A percentile compares a stretch with the other conserved stretches of the same genome.
These are phyloP conservation scores for Deakozyma indianensis DNA, from an alignment of 805 yeast species.

Conservation along the genomic window DNA sequence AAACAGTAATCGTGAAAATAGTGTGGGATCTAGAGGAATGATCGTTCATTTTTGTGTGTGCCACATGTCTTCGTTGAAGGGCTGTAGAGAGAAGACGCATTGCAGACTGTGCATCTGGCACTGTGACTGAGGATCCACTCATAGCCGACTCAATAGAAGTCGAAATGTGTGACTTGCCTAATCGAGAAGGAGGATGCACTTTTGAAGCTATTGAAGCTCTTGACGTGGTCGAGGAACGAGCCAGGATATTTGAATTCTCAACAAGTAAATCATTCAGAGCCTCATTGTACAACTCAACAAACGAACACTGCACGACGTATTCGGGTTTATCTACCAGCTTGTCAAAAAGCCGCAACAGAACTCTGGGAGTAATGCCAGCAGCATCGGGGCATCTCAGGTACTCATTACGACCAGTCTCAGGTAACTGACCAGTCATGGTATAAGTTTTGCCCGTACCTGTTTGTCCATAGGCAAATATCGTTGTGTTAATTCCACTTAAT, in stretches of 20 bases:
- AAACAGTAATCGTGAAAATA: slow-evolving; percentile 51
- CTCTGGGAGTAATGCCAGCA: slow-evolving; percentile 37
- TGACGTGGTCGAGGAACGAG: slow-evolving; percentile 23
- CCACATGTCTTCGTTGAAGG: slow-evolving; percentile 24
- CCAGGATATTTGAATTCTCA: slow-evolving; percentile 15
- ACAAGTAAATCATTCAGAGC: slow-evolving; percentile 54
- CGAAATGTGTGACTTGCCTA: slow-evolving; percentile 31
- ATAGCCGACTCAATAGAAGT: background rate
- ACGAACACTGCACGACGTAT: slow-evolving; percentile 47
- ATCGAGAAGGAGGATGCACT: slow-evolving; percentile 32
- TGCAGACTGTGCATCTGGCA: background rate
- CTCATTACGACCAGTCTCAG: background rate
- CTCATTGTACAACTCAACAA: slow-evolving; percentile 74
- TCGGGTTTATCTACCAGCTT: slow-evolving; percentile 41
- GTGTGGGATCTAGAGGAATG: slow-evolving; percentile 73
- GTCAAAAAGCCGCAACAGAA: slow-evolving; percentile 49
- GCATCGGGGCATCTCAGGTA: slow-evolving; percentile 16
- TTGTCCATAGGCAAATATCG: slow-evolving; percentile 68
- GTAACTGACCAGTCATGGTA: slow-evolving; percentile 53
- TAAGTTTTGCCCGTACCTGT: slow-evolving; percentile 66
- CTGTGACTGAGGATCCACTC: background rate
- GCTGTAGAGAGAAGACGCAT: background rate
- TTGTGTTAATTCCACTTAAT: slow-evolving; percentile 62
- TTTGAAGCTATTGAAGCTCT: slow-evolving; percentile 41
- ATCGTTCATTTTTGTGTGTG: slow-evolving; percentile 58